Evolutionary conservation across 1,284 basidiomycete genomes (phyloP).

Genomic region (Cryptococcus amylolentus): DNA sequence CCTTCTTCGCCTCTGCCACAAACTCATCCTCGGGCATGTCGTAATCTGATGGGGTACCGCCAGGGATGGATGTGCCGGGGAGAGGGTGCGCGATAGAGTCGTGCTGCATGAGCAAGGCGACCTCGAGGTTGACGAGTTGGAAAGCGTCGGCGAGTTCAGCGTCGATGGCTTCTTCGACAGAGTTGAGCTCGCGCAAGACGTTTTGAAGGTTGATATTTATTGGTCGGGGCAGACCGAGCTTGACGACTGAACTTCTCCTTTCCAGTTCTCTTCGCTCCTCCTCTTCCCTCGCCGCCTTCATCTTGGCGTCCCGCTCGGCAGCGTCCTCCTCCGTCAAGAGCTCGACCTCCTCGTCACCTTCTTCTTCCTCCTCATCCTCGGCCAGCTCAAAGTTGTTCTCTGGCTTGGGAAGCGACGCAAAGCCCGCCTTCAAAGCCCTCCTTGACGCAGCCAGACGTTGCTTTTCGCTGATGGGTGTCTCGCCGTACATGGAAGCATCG

Average conservation of each 20-base stretch:
- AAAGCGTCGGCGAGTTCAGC: constrained; percentile 57
- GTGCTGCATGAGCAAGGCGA: constrained; percentile 75
- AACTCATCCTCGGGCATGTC: constrained; percentile 72
- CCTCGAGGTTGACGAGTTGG: constrained; percentile 71
- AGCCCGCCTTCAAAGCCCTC: constrained; percentile 72
- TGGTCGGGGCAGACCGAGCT: constrained; percentile 80
- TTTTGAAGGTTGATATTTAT: constrained; percentile 69
- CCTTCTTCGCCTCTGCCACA: constrained; percentile 66
- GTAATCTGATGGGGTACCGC: constrained; percentile 69
- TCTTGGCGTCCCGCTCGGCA: constrained; percentile 80
- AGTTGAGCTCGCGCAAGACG: constrained; percentile 59
- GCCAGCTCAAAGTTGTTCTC: constrained; percentile 98
- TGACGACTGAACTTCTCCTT: constrained; percentile 75
- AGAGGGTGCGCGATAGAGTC: constrained; percentile 85
- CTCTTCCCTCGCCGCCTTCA: constrained; percentile 67
- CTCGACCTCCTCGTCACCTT: constrained; percentile 49
- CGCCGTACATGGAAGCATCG: constrained; percentile 57
- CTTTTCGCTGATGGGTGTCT: constrained; percentile 72
- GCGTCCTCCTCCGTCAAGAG: constrained; percentile 74
- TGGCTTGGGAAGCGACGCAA: constrained; percentile 80
- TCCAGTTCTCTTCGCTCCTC: constrained; percentile 75
- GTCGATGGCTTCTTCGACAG: constrained; percentile 50
- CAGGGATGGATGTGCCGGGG: constrained; percentile 79
- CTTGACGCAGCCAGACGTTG: constrained; percentile 63
- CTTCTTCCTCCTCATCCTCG: constrained; percentile 70